Evolutionary conservation across 306 rosid species (phyloP).

Genomic region (Fragaria ananassa): DNA sequence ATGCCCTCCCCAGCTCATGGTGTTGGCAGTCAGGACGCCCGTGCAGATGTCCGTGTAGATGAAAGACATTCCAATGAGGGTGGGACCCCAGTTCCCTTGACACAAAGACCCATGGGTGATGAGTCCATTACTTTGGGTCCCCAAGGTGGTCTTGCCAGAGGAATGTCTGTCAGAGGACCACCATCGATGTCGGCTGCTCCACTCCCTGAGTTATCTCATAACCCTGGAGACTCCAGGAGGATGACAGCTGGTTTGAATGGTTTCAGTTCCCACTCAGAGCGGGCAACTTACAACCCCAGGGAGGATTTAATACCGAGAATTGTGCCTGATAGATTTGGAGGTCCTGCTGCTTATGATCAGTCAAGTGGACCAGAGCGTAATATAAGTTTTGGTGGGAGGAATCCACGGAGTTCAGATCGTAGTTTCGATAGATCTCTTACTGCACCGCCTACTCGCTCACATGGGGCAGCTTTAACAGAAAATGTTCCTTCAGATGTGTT

Average conservation of each 20-base stretch:
- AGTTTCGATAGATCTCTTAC: slow-evolving; percentile 48
- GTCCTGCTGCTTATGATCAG: slow-evolving; percentile 55
- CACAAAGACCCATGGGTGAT: slow-evolving; percentile 60
- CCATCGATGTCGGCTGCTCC: slow-evolving; percentile 43
- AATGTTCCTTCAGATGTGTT: slow-evolving; percentile 43
- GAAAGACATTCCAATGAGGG: slow-evolving; percentile 66
- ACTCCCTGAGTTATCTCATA: slow-evolving; percentile 37
- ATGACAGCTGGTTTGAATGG: slow-evolving; percentile 54
- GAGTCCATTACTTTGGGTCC: slow-evolving; percentile 83
- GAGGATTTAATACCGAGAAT: slow-evolving; percentile 49
- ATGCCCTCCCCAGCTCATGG: slow-evolving; percentile 59
- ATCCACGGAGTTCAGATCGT: slow-evolving; percentile 52
- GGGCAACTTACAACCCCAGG: slow-evolving; percentile 36
- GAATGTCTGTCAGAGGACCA: slow-evolving; percentile 87
- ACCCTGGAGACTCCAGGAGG: slow-evolving; percentile 54
- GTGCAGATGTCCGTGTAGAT: slow-evolving; percentile 63
- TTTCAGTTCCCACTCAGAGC: slow-evolving; percentile 45
- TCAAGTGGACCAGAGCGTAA: slow-evolving; percentile 44
- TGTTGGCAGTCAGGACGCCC: slow-evolving; percentile 70
- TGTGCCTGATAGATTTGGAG: slow-evolving; percentile 44
- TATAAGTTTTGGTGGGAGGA: slow-evolving; percentile 51
- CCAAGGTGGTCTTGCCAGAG: slow-evolving; percentile 93
- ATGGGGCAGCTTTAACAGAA: slow-evolving; percentile 38
- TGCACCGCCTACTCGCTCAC: slow-evolving; percentile 45
- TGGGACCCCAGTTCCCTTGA: slow-evolving; percentile 56